These are phyloP conservation scores for Dioszegia crocea DNA, from an alignment of 768 basidiomycete species.

Conservation along the genomic window DNA sequence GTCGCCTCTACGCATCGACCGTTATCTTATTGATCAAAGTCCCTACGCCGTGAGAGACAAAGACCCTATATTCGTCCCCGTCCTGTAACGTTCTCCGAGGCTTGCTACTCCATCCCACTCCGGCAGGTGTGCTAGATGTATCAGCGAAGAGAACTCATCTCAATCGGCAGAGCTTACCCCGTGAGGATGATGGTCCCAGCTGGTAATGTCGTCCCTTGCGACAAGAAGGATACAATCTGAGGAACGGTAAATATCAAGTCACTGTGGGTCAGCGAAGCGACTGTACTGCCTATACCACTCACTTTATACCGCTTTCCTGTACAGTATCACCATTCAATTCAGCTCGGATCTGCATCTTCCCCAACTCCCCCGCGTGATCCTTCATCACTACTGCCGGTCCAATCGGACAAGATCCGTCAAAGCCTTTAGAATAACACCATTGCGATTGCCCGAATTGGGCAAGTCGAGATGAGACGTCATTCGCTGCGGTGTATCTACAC, in stretches of 20 bases:
- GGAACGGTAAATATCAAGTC: slow-evolving; percentile 76
- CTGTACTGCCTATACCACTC: slow-evolving; percentile 49
- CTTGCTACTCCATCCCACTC: slow-evolving; percentile 69
- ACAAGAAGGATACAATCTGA: slow-evolving; percentile 56
- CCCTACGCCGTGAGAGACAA: slow-evolving; percentile 37
- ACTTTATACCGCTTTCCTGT: slow-evolving; percentile 78
- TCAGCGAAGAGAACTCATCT: not conserved
- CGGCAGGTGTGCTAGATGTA: slow-evolving; percentile 61
- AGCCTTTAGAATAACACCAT: slow-evolving; percentile 84
- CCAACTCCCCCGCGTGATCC: slow-evolving; percentile 62
- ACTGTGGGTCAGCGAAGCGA: slow-evolving; percentile 54
- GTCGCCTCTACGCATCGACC: too few species aligned
- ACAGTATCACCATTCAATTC: slow-evolving; percentile 64
- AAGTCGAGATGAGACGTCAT: slow-evolving; percentile 70
- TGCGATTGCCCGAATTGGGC: slow-evolving; percentile 76
- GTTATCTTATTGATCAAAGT: slow-evolving; percentile 76
- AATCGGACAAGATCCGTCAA: slow-evolving; percentile 67
- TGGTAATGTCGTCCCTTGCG: slow-evolving; percentile 50
- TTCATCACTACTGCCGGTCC: slow-evolving; percentile 77
- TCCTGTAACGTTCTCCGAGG: slow-evolving; percentile 65
- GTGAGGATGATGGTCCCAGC: slow-evolving; percentile 51
- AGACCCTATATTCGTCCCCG: slow-evolving; percentile 62
- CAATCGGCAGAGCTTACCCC: slow-evolving; percentile 26
- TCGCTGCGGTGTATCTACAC: slow-evolving; percentile 52
- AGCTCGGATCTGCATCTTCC: slow-evolving; percentile 61